phyloP scores from a whole-genome alignment of 1,139 yeast species.

The Debaryomyces coudertii region DNA sequence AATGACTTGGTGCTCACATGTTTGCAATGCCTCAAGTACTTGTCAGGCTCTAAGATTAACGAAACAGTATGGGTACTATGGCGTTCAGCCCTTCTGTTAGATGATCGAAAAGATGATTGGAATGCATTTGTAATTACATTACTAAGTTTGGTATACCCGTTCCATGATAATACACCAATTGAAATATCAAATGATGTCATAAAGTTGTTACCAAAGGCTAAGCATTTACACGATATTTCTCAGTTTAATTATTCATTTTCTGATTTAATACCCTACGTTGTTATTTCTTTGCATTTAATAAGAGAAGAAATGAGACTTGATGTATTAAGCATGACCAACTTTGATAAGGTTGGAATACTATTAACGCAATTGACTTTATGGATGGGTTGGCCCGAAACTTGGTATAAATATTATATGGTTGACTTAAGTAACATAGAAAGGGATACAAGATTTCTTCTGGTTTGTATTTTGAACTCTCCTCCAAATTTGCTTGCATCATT shows the following conservation, averaged over 20 bases:
- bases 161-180: constrained; percentile 25
- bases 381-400: constrained; percentile 75
- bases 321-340: constrained; percentile 41
- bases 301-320: constrained; percentile 76
- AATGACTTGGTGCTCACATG: constrained; percentile 45
- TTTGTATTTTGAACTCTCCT: constrained; percentile 50
- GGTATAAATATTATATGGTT: constrained; percentile 62
- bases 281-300: constrained; percentile 70
- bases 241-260: constrained; percentile 42
- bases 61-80: constrained; percentile 65
- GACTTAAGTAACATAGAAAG: constrained; percentile 27
- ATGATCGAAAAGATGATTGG: constrained; percentile 59
- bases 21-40: constrained; percentile 51
- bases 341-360: constrained; percentile 50
- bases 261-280: constrained; percentile 62
- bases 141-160: constrained; percentile 51
- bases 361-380: constrained; percentile 64
- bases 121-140: constrained; percentile 58
- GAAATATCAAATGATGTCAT: constrained; percentile 40
- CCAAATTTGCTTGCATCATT: constrained; percentile 61
- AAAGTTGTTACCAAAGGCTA: constrained; percentile 41
- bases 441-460: constrained; percentile 39
- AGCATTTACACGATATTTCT: constrained; percentile 29
- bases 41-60: constrained; percentile 59
- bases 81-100: constrained; percentile 57